Evolutionary conservation across 371 early-diverging fungal species (phyloP), one percentile per base, ranked within the genome.

Genomic region (Mucor piriformis): DNA sequence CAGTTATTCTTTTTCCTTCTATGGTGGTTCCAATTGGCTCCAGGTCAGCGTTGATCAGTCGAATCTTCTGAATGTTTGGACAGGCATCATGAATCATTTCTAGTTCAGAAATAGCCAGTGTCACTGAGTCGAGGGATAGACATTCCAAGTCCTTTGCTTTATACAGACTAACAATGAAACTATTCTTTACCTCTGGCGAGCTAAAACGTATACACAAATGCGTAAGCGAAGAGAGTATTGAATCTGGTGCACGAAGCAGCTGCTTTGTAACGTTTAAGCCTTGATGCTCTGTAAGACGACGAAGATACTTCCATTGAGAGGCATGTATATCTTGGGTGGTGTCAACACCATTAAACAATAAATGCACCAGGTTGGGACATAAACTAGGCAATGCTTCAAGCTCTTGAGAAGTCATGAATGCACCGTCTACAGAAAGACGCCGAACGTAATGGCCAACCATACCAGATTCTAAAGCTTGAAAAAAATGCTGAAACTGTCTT

Each of bases 1-100:
- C 35, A 11, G 40, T 32, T 5, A 25, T 20, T 54, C 48, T 33
- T 24, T 57, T 57, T 48, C 48, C 57, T 12, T 57, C 7, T 42
- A 48, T n/a, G 5, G n/a, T 43, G 34, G 3, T 24, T 21, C 40
- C 56, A 24, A 55, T 55, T 18, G 54, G 50, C 16, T 21, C 37
- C 6, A 64, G 20, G 3, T 25, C 15, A 6, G 49, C 21, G 49
- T 64, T 59, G 18, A 37, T 50, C 1, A 64, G 24, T 15, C 18
- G 29, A 2, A 64, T 21, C 20, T 48, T 54, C 20, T 59, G 51
- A 3, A 64, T 44, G 34, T 20, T 20, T 24, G 55, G 55, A 38
- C 65, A 65, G 5, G 50, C 18, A 23, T 32, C 33, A 46, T 65
- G 65, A 13, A 65, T 55, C 2, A 32, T 29, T 33, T 65, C 65